Evolutionary conservation across 805 yeast genomes (phyloP).

Genomic region (Metschnikowia lachancei): DNA sequence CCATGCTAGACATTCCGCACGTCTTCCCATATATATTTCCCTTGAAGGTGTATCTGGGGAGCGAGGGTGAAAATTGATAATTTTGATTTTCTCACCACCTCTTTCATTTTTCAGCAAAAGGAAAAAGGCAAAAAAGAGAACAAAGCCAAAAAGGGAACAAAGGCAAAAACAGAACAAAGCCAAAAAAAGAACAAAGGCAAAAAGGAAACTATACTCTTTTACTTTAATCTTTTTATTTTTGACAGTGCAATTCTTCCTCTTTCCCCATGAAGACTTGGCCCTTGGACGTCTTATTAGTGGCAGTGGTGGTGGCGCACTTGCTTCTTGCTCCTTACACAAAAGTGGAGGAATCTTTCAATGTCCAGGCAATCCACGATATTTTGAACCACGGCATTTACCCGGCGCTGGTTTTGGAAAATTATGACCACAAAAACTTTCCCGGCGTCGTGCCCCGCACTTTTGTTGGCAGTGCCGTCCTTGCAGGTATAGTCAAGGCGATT

Average conservation of each 20-base stretch:
- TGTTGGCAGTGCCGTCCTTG: constrained; percentile 61
- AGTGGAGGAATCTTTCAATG: constrained; percentile 90
- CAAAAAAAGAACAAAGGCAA: background rate
- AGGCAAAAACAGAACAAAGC: no score
- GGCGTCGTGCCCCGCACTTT: constrained; percentile 90
- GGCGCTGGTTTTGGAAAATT: constrained; percentile 37
- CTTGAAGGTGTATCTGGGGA: background rate
- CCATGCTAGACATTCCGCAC: background rate
- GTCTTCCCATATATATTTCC: background rate
- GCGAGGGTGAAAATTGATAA: background rate
- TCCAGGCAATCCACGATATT: constrained; percentile 86
- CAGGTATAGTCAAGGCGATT: constrained; percentile 44
- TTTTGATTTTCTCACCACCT: background rate
- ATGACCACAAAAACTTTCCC: constrained; percentile 77
- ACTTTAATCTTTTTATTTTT: no score
- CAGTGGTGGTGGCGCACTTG: constrained; percentile 48
- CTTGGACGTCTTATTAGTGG: constrained; percentile 35
- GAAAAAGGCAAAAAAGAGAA: background rate
- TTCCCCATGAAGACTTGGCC: constrained; percentile 13
- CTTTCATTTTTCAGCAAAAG: background rate
- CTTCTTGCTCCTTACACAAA: constrained; percentile 75
- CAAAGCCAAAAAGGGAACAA: background rate
- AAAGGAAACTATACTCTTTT: no score
- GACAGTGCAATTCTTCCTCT: no score
- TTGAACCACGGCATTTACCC: constrained; percentile 55